Evolutionary conservation across 768 basidiomycete genomes (phyloP), one percentile per base, ranked within the genome.

Genomic region (Panaeolus papilionaceus): DNA sequence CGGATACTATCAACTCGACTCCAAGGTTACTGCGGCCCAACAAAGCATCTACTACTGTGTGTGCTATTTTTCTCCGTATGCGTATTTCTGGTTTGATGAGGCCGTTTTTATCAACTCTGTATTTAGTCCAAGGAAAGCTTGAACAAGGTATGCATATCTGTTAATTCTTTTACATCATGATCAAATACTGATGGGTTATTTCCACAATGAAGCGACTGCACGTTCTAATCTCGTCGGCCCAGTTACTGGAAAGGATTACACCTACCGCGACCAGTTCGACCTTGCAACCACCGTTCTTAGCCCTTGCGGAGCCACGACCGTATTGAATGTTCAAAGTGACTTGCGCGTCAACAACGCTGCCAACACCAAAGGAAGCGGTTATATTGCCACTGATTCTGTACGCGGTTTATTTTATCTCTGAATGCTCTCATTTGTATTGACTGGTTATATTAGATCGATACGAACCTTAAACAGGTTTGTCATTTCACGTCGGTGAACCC

Each of bases 41-140:
- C 72, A 74, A 49, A 70, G 73, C 18, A 74, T 72, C 28, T 76
- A 76, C 45, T 76, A 74, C 68, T 74, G 73, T 75, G 42, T 26
- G 74, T 54, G 23, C 23, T 23, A 7, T 6, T 10, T 23, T 5
- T 26, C 20, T 14, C 12, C 12, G 28, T 20, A n/a, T 14, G 45
- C 20, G 63, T 28, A 16, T 37, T 33, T 33, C 33, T 33, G 33
- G 33, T 33, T 33, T 33, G 5, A 33, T 5, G 33, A 33, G 33
- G 39, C 18, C 20, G 14, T 16, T n/a, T 39, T 64, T 11, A 16
- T 54, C 26, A 16, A 11, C 40, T 65, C 37, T 12, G 18, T 61
- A 61, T 66, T 7, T 45, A 75, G 74, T 74, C 71, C 75, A 75
- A 66, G 73, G 74, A 61, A 71, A 73, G 51, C 38, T 72, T 33